These are phyloP conservation scores for Candida vaughaniae DNA, from an alignment of 805 yeast species.

Conservation along the genomic window DNA sequence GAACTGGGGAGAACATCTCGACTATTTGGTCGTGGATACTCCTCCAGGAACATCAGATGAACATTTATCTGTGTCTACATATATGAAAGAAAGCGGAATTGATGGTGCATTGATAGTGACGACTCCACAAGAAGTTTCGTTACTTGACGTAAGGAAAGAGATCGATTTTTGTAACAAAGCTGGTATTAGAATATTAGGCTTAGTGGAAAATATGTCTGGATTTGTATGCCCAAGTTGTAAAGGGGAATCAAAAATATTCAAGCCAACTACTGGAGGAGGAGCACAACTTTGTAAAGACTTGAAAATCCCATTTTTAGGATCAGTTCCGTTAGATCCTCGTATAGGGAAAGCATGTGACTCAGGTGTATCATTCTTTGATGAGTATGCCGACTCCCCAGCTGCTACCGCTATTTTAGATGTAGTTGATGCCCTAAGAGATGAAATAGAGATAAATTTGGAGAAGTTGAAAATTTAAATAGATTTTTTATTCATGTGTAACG, in stretches of 20 bases:
- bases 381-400: conserved; percentile 90
- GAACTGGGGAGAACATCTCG: conserved; percentile 83
- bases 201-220: conserved; percentile 98
- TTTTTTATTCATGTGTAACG: too few species aligned
- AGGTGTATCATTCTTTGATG: conserved; percentile 82
- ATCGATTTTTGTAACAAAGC: conserved; percentile 94
- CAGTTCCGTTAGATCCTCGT: conserved; percentile 94
- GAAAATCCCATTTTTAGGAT: conserved; percentile 76
- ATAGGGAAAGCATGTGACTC: conserved; percentile 85
- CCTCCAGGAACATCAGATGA: conserved; percentile 99
- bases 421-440: conserved; percentile 67
- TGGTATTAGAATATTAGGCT: conserved; percentile 76
- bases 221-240: conserved; percentile 95
- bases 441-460: conserved; percentile 36
- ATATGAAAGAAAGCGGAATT: conserved; percentile 83
- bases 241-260: conserved; percentile 85
- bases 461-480: conserved; percentile 13
- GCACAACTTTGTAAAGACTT: conserved; percentile 76
- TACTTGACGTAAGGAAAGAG: conserved; percentile 92
- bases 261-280: conserved; percentile 98
- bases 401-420: conserved; percentile 81
- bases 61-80: conserved; percentile 85
- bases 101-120: conserved; percentile 96
- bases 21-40: conserved; percentile 88
- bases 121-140: conserved; percentile 96